Conservation (phyloP, 2,329 filamentous ascomycete genomes). For the Anthostomella pinea region DNA sequence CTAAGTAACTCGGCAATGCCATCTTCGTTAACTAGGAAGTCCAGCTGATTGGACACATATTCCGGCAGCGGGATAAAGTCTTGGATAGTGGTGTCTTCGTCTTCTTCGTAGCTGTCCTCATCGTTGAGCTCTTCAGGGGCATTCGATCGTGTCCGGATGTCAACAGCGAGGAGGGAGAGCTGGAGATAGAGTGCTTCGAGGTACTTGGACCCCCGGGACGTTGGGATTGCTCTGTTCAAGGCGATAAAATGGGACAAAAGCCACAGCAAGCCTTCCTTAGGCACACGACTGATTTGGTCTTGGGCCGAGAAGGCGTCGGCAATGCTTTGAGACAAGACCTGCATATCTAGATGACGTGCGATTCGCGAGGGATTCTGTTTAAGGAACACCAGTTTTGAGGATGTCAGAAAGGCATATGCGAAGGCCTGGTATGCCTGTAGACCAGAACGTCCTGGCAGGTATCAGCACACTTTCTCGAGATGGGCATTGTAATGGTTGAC, state of each 20-base stretch:
- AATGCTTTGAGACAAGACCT: constrained; percentile 42
- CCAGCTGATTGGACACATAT: constrained; percentile 64
- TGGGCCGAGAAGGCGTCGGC: constrained; percentile 32
- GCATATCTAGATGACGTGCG: constrained; percentile 36
- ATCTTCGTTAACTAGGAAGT: constrained; percentile 70
- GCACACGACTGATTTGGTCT: constrained; percentile 20
- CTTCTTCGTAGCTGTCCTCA: constrained; percentile 42
- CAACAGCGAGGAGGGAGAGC: constrained; percentile 48
- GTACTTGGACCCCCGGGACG: constrained; percentile 32
- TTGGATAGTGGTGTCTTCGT: constrained; percentile 30
- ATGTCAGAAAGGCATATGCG: constrained; percentile 30
- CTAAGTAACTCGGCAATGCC: constrained; percentile 65
- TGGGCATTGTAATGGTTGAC: constrained; percentile 1
- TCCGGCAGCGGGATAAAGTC: constrained; percentile 38
- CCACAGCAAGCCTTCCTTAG: constrained; percentile 53
- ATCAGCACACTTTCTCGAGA: constrained; percentile 1
- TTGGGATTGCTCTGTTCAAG: constrained; percentile 41
- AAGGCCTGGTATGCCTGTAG: constrained; percentile 26
- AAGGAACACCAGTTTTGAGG: constrained; percentile 37
- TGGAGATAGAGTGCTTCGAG: constrained; percentile 53
- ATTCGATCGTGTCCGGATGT: constrained; percentile 45
- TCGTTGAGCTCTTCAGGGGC: constrained; percentile 27
- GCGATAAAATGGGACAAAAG: constrained; percentile 66
- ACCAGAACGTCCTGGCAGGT: constrained; percentile 8
- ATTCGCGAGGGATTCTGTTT: constrained; percentile 39